phyloP scores from a whole-genome alignment of 257 asterid genomes.

The Forsythia suspensa region DNA sequence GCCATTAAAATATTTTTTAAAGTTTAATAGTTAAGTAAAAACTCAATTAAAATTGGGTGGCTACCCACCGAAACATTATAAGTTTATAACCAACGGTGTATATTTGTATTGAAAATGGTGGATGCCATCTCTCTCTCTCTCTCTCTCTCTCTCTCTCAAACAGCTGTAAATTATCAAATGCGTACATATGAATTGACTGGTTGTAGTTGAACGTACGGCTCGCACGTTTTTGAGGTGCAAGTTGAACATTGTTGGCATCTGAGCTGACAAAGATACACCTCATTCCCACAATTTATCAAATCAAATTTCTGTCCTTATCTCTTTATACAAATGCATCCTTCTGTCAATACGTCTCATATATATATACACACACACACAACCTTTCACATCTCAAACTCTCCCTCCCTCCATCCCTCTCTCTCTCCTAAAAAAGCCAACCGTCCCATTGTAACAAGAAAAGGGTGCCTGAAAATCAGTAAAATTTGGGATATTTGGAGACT shows the following conservation, averaged over 20 bases:
- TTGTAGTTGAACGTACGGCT: neutral
- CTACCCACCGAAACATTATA: too few species aligned
- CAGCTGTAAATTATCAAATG: too few species aligned
- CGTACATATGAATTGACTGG: neutral
- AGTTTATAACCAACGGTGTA: too few species aligned
- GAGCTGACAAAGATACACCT: slow-evolving; percentile 22
- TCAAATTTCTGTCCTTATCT: slow-evolving; percentile 8
- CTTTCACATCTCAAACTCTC: neutral
- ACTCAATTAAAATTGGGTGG: too few species aligned
- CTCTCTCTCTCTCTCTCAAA: too few species aligned
- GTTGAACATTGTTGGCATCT: neutral
- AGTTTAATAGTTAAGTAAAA: too few species aligned
- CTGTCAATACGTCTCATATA: neutral
- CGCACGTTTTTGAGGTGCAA: neutral
- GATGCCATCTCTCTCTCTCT: too few species aligned
- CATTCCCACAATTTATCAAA: neutral
- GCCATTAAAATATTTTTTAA: too few species aligned
- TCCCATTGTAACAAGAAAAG: slow-evolving; percentile 6
- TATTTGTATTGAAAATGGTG: too few species aligned
- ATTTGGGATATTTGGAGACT: slow-evolving; percentile 16
- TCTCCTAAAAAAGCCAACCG: slow-evolving; percentile 16
- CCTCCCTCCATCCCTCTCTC: neutral
- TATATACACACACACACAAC: neutral
- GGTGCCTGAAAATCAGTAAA: slow-evolving; percentile 9
- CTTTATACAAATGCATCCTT: neutral